Percentiles rank a stretch among this genome's conserved stretches.
phyloP scores from a whole-genome alignment of 371 early-diverging fungal species.

The Phascolomyces articulosus region DNA sequence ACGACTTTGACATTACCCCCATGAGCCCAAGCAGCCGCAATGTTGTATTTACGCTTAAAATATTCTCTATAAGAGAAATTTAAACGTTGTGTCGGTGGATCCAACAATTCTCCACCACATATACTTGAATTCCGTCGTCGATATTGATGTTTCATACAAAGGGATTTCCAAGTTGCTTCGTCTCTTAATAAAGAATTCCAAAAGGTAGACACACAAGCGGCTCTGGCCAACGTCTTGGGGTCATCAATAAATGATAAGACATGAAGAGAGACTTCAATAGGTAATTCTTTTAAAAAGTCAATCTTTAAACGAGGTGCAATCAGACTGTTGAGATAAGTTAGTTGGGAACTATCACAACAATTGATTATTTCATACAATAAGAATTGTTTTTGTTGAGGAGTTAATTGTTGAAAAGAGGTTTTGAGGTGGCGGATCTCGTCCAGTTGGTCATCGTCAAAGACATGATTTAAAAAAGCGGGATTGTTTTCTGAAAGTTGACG shows the following conservation, averaged over 20 bases:
- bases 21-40: conserved; percentile 78
- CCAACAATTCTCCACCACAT: conserved; percentile 52
- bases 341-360: conserved; percentile 59
- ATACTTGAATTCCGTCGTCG: conserved; percentile 52
- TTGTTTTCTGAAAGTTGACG: conserved; percentile 22
- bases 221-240: conserved; percentile 73
- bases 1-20: conserved; percentile 72
- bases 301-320: conserved; percentile 73
- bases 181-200: conserved; percentile 79
- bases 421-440: conserved; percentile 42
- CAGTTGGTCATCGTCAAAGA: conserved; percentile 41
- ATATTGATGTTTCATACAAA: conserved; percentile 56
- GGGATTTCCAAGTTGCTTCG: conserved; percentile 55
- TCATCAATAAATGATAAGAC: conserved; percentile 71
- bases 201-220: conserved; percentile 69
- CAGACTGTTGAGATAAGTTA: conserved; percentile 56
- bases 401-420: conserved; percentile 47
- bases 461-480: conserved; percentile 21
- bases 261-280: conserved; percentile 75
- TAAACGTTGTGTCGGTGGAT: conserved; percentile 45
- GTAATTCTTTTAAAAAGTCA: conserved; percentile 77
- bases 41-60: conserved; percentile 72
- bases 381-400: conserved; percentile 42
- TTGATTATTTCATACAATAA: conserved; percentile 55
- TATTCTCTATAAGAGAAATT: conserved; percentile 76